Percentiles rank a stretch among this genome's conserved stretches.
Conservation (phyloP, 495 filamentous ascomycete species). For the Clohesyomyces aquaticus region DNA sequence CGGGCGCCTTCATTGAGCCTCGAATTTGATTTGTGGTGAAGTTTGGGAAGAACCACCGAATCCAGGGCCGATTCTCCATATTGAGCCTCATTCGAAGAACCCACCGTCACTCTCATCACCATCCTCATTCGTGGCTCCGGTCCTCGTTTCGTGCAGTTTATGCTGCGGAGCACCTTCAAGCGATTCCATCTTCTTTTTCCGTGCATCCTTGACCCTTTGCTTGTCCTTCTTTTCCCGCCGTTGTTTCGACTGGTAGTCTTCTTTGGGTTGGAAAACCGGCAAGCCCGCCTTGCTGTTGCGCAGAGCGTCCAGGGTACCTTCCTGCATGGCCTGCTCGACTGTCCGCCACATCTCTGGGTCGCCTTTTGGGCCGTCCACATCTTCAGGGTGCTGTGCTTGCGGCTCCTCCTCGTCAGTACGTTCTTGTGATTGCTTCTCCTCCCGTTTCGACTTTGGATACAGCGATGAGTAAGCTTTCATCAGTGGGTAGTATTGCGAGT, state of each 20-base stretch:
- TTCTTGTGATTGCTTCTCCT: slow-evolving; percentile 22
- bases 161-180: slow-evolving; percentile 4
- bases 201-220: too few relatives aligned
- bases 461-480: slow-evolving; percentile 78
- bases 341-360: slow-evolving; percentile 68
- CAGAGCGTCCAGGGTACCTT: slow-evolving; percentile 58
- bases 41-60: not conserved
- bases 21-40: not conserved
- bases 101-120: slow-evolving; percentile 61
- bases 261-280: slow-evolving; percentile 7
- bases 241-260: not conserved
- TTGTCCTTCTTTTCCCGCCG: slow-evolving; percentile 15
- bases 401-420: slow-evolving; percentile 31
- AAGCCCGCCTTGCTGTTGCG: slow-evolving; percentile 53
- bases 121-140: slow-evolving; percentile 31
- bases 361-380: slow-evolving; percentile 33
- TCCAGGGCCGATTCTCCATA: not conserved
- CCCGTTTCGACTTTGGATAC: slow-evolving; percentile 55
- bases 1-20: too few relatives aligned
- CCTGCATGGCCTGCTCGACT: slow-evolving; percentile 70
- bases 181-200: slow-evolving; percentile 18
- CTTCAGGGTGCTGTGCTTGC: slow-evolving; percentile 4
- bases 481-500: slow-evolving; percentile 81
- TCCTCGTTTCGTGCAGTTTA: slow-evolving; percentile 21
- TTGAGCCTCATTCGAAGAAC: slow-evolving; percentile 53